A percentile compares a stretch with the other conserved stretches of the same genome.
These are phyloP conservation scores for Ophiostoma populinum DNA, from an alignment of 2,329 filamentous ascomycete genomes.

Conservation along the genomic window DNA sequence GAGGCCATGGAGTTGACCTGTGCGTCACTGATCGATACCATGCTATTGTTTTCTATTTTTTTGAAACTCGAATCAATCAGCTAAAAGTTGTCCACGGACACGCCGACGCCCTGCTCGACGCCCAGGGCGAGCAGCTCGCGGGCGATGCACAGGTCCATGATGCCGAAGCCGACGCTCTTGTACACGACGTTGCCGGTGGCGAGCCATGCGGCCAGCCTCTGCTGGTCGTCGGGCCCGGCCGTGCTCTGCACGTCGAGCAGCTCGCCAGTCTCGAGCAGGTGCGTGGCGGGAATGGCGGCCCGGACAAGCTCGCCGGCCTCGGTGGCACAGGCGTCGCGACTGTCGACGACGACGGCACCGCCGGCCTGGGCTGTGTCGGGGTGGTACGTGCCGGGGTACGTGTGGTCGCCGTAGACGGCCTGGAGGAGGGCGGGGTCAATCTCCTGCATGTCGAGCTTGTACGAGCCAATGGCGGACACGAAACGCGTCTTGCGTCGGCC, in stretches of 20 bases:
- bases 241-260: conserved; percentile 37
- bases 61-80: too few relatives aligned
- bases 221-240: conserved; percentile 16
- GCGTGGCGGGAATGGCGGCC: conserved; percentile 35
- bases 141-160: conserved; percentile 52
- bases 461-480: conserved; percentile 34
- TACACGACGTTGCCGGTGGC: conserved; percentile 48
- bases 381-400: neutral
- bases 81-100: too few relatives aligned
- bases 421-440: conserved; percentile 43
- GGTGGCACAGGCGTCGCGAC: conserved; percentile 39
- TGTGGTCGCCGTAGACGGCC: neutral
- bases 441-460: conserved; percentile 46
- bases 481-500: conserved; percentile 20
- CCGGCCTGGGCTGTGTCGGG: conserved; percentile 9
- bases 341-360: conserved; percentile 30
- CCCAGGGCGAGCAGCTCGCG: conserved; percentile 38
- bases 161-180: conserved; percentile 49
- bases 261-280: conserved; percentile 44
- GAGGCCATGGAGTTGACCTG: too few relatives aligned
- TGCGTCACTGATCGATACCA: too few relatives aligned
- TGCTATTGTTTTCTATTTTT: too few relatives aligned
- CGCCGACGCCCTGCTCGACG: conserved; percentile 34
- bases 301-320: conserved; percentile 52
- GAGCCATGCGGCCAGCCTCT: conserved; percentile 27